Base-by-base conservation (phyloP, 2,329 filamentous ascomycete species). In the Endocalyx cinctus region DNA sequence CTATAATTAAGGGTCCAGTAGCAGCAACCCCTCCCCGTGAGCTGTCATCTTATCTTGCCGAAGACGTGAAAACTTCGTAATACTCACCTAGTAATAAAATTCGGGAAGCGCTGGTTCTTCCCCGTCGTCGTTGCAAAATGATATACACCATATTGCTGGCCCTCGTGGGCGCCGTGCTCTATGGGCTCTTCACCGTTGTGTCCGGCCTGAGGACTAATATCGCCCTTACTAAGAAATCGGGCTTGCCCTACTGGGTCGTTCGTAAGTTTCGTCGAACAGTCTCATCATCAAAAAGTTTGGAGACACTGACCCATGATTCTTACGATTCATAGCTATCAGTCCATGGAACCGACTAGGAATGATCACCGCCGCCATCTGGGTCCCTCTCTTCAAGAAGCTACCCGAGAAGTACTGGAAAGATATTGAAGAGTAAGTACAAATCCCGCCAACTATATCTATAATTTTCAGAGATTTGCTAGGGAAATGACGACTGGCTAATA, bases 381-480 rank as follows among this genome's bases (percentile, higher is more conserved):
- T 77, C 10, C 72, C 73, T 3, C 36, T 82, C 11, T 64, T 84
- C 43, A 67, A 66, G 37, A 49, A 57, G 11, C 59, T 84, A 0
- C 81, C 81, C 1, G 59, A 59, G 27, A 60, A 65, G 12, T 72
- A 66, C 57, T 79, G 72, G 60, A 64, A 77, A 34, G 48, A 64
- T 32, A 79, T 79, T 72, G 54, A 82, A 27, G 67, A 72, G 79
- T 83, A 66, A 45, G 77, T 52, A 19, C 7, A 26, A 17, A 22
- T 27, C 14, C 5, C 18, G 8, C 20, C 8, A 23, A 8, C n/a
- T 23, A 8, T 8, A 23, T n/a, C 20, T 8, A n/a, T n/a, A n/a
- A 23, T 8, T 23, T 23, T n/a, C 8, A 23, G 20, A 23, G n/a
- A 8, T n/a, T n/a, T 23, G 8, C 8, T 23, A 23, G n/a, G 20